Evolutionary conservation across 148 eudicot species (phyloP).

Genomic region (Vaccinium darrowii): DNA sequence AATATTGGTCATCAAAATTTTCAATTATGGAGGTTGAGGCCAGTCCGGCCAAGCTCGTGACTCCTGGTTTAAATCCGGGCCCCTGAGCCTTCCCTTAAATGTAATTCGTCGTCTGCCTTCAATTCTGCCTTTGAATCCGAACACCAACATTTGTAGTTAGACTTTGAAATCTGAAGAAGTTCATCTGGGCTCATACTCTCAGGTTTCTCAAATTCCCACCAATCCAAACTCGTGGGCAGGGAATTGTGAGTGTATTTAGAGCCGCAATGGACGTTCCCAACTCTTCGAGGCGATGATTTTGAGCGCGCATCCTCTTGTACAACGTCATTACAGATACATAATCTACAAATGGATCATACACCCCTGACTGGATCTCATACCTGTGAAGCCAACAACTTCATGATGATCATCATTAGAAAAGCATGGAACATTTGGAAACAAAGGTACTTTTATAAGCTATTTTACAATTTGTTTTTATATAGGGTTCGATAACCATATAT

Average conservation of each 20-base stretch:
- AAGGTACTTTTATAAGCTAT: neutral
- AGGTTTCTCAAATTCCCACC: constrained; percentile 41
- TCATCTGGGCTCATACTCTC: constrained; percentile 67
- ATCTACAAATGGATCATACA: constrained; percentile 66
- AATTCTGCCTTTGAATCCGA: constrained; percentile 39
- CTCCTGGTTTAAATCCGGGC: neutral
- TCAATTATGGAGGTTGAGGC: neutral
- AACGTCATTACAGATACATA: constrained; percentile 68
- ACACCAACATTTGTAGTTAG: constrained; percentile 72
- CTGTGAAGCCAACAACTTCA: constrained; percentile 30
- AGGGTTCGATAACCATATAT: neutral
- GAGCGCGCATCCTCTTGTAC: constrained; percentile 65
- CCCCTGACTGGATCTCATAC: constrained; percentile 60
- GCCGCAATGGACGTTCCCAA: constrained; percentile 8
- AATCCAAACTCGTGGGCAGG: constrained; percentile 26
- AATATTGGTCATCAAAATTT: constrained; percentile 2
- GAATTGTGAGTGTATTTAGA: constrained; percentile 13
- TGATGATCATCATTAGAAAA: neutral
- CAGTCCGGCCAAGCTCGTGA: neutral
- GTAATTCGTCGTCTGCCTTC: neutral
- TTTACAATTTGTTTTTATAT: neutral
- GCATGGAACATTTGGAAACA: constrained; percentile 1
- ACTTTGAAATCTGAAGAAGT: constrained; percentile 55
- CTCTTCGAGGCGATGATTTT: constrained; percentile 38
- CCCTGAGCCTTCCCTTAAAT: neutral